A percentile compares a stretch with the other conserved stretches of the same genome.
Conservation (phyloP, 495 filamentous ascomycete species). For the Immersiella caudata region DNA sequence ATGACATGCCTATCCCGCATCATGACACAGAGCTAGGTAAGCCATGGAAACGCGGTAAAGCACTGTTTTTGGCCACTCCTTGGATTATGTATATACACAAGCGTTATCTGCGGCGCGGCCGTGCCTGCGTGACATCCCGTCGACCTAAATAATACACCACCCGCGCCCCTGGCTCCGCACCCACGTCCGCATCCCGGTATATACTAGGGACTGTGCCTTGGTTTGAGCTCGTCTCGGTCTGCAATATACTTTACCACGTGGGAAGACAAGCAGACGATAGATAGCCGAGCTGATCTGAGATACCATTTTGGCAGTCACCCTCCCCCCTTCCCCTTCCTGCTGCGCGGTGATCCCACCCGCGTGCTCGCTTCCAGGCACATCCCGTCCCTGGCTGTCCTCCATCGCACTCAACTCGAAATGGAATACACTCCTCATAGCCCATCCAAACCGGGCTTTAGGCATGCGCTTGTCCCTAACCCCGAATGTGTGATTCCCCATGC, state of each 20-base stretch:
- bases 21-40: background rate
- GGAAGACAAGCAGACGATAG: background rate
- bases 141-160: conserved; percentile 6
- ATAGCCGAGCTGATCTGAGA: background rate
- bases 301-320: background rate
- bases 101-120: background rate
- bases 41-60: background rate
- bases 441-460: background rate
- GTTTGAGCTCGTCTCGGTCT: background rate
- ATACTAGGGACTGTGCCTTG: background rate
- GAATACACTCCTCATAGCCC: background rate
- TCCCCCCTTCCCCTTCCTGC: background rate
- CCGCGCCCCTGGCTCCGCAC: background rate
- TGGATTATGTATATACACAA: background rate
- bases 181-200: background rate
- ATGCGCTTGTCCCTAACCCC: background rate
- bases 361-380: background rate
- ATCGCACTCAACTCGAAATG: background rate
- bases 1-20: background rate
- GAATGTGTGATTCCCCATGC: background rate
- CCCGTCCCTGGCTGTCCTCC: background rate
- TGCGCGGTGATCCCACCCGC: background rate
- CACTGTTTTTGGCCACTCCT: background rate
- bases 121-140: conserved; percentile 14
- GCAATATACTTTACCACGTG: background rate